Percentiles rank a stretch among this genome's conserved stretches.
Evolutionary conservation across 805 yeast genomes (phyloP).

Genomic region (Candida xyloterini): DNA sequence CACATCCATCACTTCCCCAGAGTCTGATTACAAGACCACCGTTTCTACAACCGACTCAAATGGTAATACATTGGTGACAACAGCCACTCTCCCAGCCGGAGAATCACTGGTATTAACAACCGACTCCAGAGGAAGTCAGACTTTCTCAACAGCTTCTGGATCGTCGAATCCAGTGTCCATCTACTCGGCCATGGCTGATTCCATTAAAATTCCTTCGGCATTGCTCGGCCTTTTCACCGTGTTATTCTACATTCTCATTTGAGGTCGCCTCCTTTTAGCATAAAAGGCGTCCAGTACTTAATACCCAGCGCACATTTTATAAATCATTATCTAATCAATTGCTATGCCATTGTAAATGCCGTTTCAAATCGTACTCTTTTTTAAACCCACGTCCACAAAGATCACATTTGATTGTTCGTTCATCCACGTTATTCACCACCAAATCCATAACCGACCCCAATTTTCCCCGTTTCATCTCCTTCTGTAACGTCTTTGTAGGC

Average conservation of each 20-base stretch:
- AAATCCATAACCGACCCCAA: constrained; percentile 38
- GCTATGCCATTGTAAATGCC: constrained; percentile 55
- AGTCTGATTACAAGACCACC: constrained; percentile 1
- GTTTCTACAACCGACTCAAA: constrained; percentile 1
- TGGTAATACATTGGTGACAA: background rate
- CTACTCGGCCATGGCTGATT: constrained; percentile 4
- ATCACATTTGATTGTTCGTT: constrained; percentile 40
- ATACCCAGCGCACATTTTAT: constrained; percentile 6
- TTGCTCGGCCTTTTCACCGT: constrained; percentile 8
- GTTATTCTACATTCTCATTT: constrained; percentile 8
- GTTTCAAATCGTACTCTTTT: constrained; percentile 43
- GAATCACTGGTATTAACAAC: constrained; percentile 2
- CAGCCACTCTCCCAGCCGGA: constrained; percentile 2
- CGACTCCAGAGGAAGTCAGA: constrained; percentile 3
- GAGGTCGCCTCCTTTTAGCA: background rate
- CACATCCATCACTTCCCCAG: background rate
- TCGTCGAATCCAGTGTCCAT: background rate
- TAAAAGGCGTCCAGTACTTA: background rate
- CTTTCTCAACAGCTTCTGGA: background rate
- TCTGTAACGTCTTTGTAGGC: constrained; percentile 25
- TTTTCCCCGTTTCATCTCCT: constrained; percentile 41
- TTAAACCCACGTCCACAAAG: constrained; percentile 55
- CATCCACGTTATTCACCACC: constrained; percentile 36
- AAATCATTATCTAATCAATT: constrained; percentile 5
- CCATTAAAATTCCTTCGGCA: constrained; percentile 3